These are phyloP conservation scores for Botryosphaeria dothidea DNA, from an alignment of 2,329 filamentous ascomycete species.

Conservation along the genomic window DNA sequence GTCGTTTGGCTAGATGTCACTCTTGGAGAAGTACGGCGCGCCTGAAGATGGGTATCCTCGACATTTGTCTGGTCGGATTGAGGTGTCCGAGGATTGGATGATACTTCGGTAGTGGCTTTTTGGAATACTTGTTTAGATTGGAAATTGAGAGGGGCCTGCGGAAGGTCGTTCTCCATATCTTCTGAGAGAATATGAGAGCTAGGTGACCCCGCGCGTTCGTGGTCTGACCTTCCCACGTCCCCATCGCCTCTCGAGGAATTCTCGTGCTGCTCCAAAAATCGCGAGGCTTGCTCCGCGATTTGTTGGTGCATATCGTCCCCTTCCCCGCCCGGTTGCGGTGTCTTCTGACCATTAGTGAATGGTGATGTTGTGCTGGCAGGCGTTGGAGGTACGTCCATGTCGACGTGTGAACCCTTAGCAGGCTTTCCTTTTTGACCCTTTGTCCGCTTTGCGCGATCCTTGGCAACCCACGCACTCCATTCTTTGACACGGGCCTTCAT, in stretches of 20 bases:
- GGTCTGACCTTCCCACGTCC: background rate
- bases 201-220: background rate
- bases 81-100: background rate
- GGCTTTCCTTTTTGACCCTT: background rate
- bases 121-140: background rate
- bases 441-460: background rate
- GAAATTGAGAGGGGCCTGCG: background rate
- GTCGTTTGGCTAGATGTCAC: constrained; percentile 47
- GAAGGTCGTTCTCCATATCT: background rate
- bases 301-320: background rate
- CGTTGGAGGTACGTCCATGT: background rate
- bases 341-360: background rate
- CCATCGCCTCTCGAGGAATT: constrained; percentile 6
- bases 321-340: background rate
- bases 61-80: background rate
- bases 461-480: constrained; percentile 32
- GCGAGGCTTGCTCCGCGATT: background rate
- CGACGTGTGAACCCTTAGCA: background rate
- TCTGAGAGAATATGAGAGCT: no score
- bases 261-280: background rate
- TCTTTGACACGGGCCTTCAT: constrained; percentile 42
- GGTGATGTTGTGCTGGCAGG: background rate
- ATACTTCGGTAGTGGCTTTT: background rate
- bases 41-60: background rate
- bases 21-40: background rate